Percentiles rank a stretch among this genome's conserved stretches.
phyloP scores from a whole-genome alignment of 1,139 yeast species.

The Hanseniaspora gamundiae region DNA sequence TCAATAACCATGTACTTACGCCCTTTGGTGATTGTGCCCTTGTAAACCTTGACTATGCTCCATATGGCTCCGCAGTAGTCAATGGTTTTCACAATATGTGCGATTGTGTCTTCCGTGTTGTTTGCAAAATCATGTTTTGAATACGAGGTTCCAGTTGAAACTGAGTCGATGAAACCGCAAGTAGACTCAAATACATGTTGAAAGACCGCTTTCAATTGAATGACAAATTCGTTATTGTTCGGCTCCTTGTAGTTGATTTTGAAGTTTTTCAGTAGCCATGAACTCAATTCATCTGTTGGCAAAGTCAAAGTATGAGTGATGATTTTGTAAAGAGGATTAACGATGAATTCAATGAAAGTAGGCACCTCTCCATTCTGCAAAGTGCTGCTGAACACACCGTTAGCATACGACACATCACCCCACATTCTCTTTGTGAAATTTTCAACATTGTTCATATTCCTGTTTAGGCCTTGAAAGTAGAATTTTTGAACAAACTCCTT shows the following conservation, averaged over 20 bases:
- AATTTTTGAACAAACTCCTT: constrained; percentile 53
- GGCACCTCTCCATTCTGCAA: constrained; percentile 17
- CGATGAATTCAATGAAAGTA: constrained; percentile 55
- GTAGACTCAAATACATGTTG: constrained; percentile 41
- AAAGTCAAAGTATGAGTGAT: constrained; percentile 49
- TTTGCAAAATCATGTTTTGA: background rate
- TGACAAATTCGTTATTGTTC: constrained; percentile 40
- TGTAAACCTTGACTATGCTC: constrained; percentile 48
- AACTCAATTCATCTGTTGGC: constrained; percentile 32
- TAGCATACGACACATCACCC: constrained; percentile 60
- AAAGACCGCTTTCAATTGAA: constrained; percentile 45
- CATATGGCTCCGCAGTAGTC: constrained; percentile 28
- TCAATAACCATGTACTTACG: constrained; percentile 45
- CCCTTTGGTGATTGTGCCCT: constrained; percentile 45
- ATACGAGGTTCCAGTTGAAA: constrained; percentile 6
- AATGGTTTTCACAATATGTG: constrained; percentile 49
- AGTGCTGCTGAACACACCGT: constrained; percentile 33
- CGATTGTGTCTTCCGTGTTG: background rate
- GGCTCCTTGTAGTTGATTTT: constrained; percentile 26
- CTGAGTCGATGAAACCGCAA: constrained; percentile 39
- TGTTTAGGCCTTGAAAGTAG: constrained; percentile 20
- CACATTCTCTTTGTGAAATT: constrained; percentile 49
- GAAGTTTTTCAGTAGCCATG: constrained; percentile 36
- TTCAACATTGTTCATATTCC: constrained; percentile 24
- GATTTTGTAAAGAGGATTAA: constrained; percentile 74